These are phyloP conservation scores for Trypanosoma lewisi DNA, from an alignment of 208 protist genomes.

Conservation along the genomic window DNA sequence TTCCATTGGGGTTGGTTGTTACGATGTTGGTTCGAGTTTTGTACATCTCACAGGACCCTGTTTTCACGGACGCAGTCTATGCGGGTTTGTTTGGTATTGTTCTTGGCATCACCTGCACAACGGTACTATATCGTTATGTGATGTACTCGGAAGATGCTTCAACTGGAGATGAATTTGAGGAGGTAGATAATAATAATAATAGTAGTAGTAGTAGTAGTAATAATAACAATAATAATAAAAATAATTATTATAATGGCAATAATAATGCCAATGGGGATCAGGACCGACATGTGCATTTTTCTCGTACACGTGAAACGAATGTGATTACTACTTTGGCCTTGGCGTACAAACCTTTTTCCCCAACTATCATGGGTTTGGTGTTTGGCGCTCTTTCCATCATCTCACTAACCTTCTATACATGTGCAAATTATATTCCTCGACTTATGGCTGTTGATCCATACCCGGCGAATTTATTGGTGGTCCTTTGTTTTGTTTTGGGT, in stretches of 20 bases:
- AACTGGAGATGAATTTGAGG: conserved; percentile 2
- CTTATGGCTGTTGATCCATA: conserved; percentile 69
- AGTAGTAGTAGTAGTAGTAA: too few relatives aligned
- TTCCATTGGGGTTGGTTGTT: conserved; percentile 61
- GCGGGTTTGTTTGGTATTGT: conserved; percentile 54
- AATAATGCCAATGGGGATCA: background rate
- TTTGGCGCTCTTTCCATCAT: conserved; percentile 40
- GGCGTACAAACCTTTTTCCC: conserved; percentile 32
- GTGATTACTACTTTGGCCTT: conserved; percentile 40
- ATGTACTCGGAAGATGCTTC: conserved; percentile 50
- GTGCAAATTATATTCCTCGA: conserved; percentile 72
- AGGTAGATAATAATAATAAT: background rate
- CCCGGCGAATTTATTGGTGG: conserved; percentile 50
- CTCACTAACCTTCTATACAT: conserved; percentile 52
- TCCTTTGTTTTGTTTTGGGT: conserved; percentile 39
- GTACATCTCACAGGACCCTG: conserved; percentile 46
- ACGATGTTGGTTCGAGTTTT: conserved; percentile 75
- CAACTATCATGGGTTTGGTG: conserved; percentile 39
- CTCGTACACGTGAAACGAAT: conserved; percentile 17
- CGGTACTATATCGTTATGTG: conserved; percentile 56
- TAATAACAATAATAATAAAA: too few relatives aligned
- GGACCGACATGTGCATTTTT: conserved; percentile 17
- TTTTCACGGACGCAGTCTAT: conserved; percentile 65
- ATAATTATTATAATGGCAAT: conserved; percentile 10
- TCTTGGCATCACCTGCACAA: conserved; percentile 53